These are phyloP conservation scores for Colletotrichum navitas DNA, from an alignment of 2,329 filamentous ascomycete genomes.

Conservation along the genomic window DNA sequence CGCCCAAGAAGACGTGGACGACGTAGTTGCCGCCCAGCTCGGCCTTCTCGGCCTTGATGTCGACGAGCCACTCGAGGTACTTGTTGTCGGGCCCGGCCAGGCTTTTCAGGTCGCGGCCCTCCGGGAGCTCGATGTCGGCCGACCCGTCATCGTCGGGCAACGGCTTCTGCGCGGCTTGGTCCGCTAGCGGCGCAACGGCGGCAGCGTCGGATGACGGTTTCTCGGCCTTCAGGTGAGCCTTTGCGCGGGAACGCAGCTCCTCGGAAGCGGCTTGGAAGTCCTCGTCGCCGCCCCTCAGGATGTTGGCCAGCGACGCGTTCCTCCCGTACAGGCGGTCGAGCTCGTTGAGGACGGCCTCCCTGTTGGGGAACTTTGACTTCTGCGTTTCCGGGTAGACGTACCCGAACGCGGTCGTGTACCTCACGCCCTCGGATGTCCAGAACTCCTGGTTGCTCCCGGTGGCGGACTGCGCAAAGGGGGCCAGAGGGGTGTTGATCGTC, in stretches of 20 bases:
- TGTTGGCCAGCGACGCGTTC: conserved; percentile 35
- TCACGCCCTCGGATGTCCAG: conserved; percentile 48
- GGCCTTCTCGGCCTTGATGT: conserved; percentile 64
- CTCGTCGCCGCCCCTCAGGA: conserved; percentile 16
- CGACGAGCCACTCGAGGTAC: conserved; percentile 66
- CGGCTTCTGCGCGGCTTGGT: conserved; percentile 6
- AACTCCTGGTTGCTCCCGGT: conserved; percentile 40
- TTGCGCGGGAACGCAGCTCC: conserved; percentile 27
- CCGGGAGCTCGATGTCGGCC: background rate
- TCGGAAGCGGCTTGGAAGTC: conserved; percentile 21
- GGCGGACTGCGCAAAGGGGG: conserved; percentile 45
- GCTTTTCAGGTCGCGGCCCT: conserved; percentile 23
- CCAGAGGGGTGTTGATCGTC: conserved; percentile 43
- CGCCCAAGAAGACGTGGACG: conserved; percentile 67
- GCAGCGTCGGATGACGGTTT: background rate
- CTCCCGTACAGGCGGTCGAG: conserved; percentile 31
- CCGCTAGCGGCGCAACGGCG: background rate
- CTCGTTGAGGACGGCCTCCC: conserved; percentile 43
- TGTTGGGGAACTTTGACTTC: conserved; percentile 43
- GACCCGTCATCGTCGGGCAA: background rate
- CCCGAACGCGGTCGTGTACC: conserved; percentile 45
- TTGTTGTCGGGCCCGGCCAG: conserved; percentile 44
- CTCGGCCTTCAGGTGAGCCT: conserved; percentile 21
- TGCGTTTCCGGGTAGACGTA: conserved; percentile 49
- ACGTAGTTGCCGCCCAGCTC: conserved; percentile 64